A percentile compares a stretch with the other conserved stretches of the same genome.
phyloP scores from a whole-genome alignment of 2,329 filamentous ascomycete genomes.

The Aspergillus tubingensis region DNA sequence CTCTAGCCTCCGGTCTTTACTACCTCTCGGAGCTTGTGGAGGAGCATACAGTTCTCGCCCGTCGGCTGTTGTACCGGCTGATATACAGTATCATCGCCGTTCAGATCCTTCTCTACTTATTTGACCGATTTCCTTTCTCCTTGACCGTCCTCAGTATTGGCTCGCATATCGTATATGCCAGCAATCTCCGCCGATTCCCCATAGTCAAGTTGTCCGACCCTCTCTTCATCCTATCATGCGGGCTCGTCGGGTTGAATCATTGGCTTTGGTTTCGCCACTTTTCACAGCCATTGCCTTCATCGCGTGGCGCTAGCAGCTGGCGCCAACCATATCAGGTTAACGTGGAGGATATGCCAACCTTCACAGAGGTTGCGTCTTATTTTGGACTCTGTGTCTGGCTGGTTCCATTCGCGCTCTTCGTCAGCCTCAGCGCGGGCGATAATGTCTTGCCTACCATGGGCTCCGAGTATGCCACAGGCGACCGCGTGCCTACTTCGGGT shows the following conservation, averaged over 20 bases:
- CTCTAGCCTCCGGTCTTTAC: constrained; percentile 87
- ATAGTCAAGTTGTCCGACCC: constrained; percentile 86
- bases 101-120: constrained; percentile 71
- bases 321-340: constrained; percentile 46
- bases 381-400: constrained; percentile 97
- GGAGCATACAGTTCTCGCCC: constrained; percentile 91
- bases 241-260: constrained; percentile 84
- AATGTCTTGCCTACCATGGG: constrained; percentile 94
- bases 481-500: constrained; percentile 30
- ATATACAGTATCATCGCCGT: constrained; percentile 79
- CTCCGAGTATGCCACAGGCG: constrained; percentile 67
- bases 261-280: constrained; percentile 97
- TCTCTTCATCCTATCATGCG: constrained; percentile 80
- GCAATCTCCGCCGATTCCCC: constrained; percentile 76
- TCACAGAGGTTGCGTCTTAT: constrained; percentile 93
- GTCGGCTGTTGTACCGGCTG: constrained; percentile 78
- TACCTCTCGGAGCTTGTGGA: constrained; percentile 98
- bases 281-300: constrained; percentile 60
- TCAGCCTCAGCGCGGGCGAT: constrained; percentile 89
- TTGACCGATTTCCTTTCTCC: constrained; percentile 83
- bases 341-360: constrained; percentile 64
- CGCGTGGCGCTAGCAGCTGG: constrained; percentile 34
- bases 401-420: constrained; percentile 91
- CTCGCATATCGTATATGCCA: constrained; percentile 82
- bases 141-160: constrained; percentile 73